phyloP scores from a whole-genome alignment of 1,284 basidiomycete species.

The Apiotrichum sp. region DNA sequence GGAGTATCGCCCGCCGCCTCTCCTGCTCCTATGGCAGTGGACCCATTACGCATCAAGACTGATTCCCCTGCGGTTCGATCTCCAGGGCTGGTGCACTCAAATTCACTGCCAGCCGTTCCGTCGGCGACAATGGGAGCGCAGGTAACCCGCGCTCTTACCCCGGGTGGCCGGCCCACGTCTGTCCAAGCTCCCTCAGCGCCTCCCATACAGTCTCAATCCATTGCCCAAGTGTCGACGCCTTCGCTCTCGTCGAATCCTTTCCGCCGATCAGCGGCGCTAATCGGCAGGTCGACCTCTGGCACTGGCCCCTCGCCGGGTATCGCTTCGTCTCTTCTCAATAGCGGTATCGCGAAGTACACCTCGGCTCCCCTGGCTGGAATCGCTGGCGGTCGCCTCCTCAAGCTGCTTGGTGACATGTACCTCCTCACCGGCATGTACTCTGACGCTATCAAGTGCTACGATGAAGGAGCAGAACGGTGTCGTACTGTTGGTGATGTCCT shows the following conservation, averaged over 20 bases:
- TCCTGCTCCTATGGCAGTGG: constrained; percentile 6
- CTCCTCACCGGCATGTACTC: constrained; percentile 70
- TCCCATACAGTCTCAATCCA: constrained; percentile 39
- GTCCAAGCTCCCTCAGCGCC: constrained; percentile 34
- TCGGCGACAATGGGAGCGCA: constrained; percentile 24
- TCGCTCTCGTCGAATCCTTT: constrained; percentile 35
- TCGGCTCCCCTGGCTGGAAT: constrained; percentile 32
- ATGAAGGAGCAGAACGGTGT: constrained; percentile 68
- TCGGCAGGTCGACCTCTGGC: constrained; percentile 29
- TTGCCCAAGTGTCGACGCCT: constrained; percentile 22
- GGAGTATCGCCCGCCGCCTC: neutral
- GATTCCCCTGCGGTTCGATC: neutral
- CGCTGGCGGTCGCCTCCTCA: constrained; percentile 58
- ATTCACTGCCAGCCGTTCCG: constrained; percentile 12
- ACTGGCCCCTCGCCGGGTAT: constrained; percentile 9
- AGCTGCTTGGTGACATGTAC: constrained; percentile 82
- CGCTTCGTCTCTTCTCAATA: constrained; percentile 2
- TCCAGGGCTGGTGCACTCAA: constrained; percentile 14
- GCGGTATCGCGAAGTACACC: constrained; percentile 24
- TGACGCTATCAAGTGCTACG: constrained; percentile 77
- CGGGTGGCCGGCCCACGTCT: constrained; percentile 38
- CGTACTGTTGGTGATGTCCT: constrained; percentile 65
- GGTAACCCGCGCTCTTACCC: constrained; percentile 31
- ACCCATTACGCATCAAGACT: constrained; percentile 7
- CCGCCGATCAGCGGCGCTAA: constrained; percentile 30